Evolutionary conservation across 1,139 yeast species (phyloP).

Genomic region (Lodderomyces margitis): DNA sequence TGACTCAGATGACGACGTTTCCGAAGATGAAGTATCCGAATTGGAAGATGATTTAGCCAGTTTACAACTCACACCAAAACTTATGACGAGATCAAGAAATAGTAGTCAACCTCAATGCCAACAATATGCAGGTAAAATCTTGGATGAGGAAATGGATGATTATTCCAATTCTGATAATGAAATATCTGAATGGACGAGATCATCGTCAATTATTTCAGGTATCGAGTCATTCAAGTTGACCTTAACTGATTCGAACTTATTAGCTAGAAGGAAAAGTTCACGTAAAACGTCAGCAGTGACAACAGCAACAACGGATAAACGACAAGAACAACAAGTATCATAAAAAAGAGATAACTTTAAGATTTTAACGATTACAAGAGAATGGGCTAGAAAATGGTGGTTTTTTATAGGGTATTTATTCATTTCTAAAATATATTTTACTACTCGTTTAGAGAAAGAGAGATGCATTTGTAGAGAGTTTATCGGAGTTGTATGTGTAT

Average conservation of each 20-base stretch:
- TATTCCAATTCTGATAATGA: conserved; percentile 17
- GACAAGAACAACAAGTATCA: background rate
- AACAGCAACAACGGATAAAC: background rate
- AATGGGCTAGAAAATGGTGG: too few species aligned
- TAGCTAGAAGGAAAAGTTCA: conserved; percentile 33
- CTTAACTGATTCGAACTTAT: conserved; percentile 42
- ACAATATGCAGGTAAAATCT: conserved; percentile 3
- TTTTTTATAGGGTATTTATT: background rate
- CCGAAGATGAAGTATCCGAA: conserved; percentile 20
- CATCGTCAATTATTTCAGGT: conserved; percentile 43
- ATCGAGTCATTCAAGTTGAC: conserved; percentile 42
- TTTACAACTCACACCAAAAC: conserved; percentile 12
- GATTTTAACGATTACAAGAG: too few species aligned
- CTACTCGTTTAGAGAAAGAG: background rate
- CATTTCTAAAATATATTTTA: background rate
- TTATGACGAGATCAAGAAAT: conserved; percentile 7
- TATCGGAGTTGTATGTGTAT: too few species aligned
- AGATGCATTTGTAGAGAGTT: too few species aligned
- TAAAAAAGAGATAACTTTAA: too few species aligned
- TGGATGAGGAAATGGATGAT: conserved; percentile 20
- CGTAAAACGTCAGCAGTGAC: background rate
- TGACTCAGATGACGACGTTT: conserved; percentile 19
- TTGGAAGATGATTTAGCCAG: conserved; percentile 18
- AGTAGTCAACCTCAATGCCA: conserved; percentile 1
- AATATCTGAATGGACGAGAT: conserved; percentile 31